phyloP scores from a whole-genome alignment of 345 rosid genomes.

The Cardiospermum halicacabum region DNA sequence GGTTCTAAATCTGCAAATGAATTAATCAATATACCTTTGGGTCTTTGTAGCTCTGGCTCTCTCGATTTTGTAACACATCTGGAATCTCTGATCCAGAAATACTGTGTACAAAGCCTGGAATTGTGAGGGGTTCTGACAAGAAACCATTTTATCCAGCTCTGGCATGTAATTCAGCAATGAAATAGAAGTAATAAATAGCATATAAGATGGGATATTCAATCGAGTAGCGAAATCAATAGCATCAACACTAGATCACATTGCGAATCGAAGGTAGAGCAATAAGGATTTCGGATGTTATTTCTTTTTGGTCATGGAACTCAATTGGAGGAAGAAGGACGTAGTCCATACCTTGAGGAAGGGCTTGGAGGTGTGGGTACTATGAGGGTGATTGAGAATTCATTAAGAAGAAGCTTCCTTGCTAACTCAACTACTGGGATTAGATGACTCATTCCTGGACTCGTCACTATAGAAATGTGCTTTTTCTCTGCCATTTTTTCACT shows the following conservation, averaged over 20 bases:
- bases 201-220: constrained; percentile 19
- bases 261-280: constrained; percentile 19
- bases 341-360: constrained; percentile 16
- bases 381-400: constrained; percentile 18
- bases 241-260: constrained; percentile 17
- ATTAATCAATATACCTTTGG: constrained; percentile 32
- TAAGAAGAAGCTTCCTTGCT: constrained; percentile 27
- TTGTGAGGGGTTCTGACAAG: constrained; percentile 21
- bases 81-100: constrained; percentile 24
- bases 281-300: constrained; percentile 7
- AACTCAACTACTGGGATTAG: constrained; percentile 35
- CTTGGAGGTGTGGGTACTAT: too few relatives aligned
- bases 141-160: constrained; percentile 21
- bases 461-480: constrained; percentile 17
- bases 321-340: constrained; percentile 26
- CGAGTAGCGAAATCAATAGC: constrained; percentile 29
- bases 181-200: constrained; percentile 24
- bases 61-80: constrained; percentile 30
- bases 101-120: constrained; percentile 32
- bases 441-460: constrained; percentile 38
- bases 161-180: constrained; percentile 20
- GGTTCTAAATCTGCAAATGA: constrained; percentile 29
- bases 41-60: constrained; percentile 23
- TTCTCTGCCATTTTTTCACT: not conserved
- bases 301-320: constrained; percentile 2